A percentile compares a stretch with the other conserved stretches of the same genome.
These are phyloP conservation scores for Globisporangium mamillatum DNA, from an alignment of 352 stramenopile species.

Conservation along the genomic window DNA sequence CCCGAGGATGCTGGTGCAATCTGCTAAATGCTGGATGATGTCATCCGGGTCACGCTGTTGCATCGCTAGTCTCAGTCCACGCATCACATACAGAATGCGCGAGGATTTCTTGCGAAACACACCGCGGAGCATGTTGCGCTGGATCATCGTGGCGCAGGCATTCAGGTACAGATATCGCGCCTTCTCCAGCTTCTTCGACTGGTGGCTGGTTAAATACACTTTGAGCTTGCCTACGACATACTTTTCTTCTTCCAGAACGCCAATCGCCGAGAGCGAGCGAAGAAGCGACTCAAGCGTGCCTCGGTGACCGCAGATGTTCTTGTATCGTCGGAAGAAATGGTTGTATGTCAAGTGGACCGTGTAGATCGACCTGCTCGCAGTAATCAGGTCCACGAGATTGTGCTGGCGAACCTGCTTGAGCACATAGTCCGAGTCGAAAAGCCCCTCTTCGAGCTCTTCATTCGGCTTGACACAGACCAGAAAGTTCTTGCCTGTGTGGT, in stretches of 20 bases:
- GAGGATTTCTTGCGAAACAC: constrained; percentile 65
- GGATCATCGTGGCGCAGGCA: constrained; percentile 79
- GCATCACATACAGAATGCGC: constrained; percentile 57
- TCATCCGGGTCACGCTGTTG: constrained; percentile 46
- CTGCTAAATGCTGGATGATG: constrained; percentile 59
- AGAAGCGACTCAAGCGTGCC: constrained; percentile 72
- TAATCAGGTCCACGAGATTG: constrained; percentile 73
- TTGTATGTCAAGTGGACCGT: constrained; percentile 74
- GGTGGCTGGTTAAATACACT: constrained; percentile 74
- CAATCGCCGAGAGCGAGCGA: constrained; percentile 73
- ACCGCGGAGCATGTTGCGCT: constrained; percentile 75
- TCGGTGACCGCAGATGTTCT: constrained; percentile 76
- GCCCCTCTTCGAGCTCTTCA: constrained; percentile 50
- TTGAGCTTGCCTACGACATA: constrained; percentile 71
- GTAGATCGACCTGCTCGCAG: constrained; percentile 68
- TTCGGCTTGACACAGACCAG: constrained; percentile 81
- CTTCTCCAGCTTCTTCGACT: constrained; percentile 82
- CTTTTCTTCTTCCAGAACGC: constrained; percentile 75
- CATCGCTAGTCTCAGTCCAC: constrained; percentile 51
- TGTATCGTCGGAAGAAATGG: constrained; percentile 81
- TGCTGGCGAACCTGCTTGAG: constrained; percentile 68
- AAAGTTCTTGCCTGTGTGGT: constrained; percentile 80
- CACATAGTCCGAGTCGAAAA: constrained; percentile 70
- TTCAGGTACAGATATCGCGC: constrained; percentile 77
- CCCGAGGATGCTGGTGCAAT: constrained; percentile 56